Evolutionary conservation across 1,284 basidiomycete species (phyloP).

Genomic region (Thelephora terrestris): DNA sequence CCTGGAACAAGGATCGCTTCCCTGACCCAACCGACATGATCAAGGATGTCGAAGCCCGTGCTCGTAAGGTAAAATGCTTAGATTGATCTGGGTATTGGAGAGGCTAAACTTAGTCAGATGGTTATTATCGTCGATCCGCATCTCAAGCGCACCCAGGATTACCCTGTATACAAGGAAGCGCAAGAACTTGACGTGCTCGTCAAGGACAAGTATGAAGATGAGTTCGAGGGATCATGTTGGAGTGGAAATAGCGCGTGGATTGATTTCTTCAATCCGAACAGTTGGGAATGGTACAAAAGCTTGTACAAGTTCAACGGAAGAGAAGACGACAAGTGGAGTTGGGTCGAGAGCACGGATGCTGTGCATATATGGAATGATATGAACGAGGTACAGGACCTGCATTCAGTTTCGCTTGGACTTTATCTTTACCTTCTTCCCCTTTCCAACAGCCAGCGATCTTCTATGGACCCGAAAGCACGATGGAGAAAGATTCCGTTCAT

Average conservation of each 20-base stretch:
- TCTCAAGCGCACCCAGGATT: constrained; percentile 74
- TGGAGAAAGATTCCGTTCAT: constrained; percentile 91
- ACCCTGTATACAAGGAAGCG: constrained; percentile 83
- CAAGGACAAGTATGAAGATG: constrained; percentile 69
- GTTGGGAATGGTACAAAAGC: constrained; percentile 87
- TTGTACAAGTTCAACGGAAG: constrained; percentile 62
- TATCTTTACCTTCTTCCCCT: background rate
- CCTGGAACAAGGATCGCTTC: constrained; percentile 91
- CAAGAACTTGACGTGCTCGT: constrained; percentile 75
- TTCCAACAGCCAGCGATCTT: constrained; percentile 87
- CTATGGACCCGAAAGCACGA: constrained; percentile 96
- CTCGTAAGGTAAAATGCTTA: constrained; percentile 59
- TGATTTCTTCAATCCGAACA: constrained; percentile 90
- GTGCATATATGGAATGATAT: constrained; percentile 98
- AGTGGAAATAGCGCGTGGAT: constrained; percentile 92
- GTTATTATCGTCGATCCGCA: constrained; percentile 97
- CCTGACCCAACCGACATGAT: constrained; percentile 93
- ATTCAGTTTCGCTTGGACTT: background rate
- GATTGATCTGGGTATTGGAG: background rate
- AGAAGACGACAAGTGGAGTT: constrained; percentile 46
- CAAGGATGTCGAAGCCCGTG: constrained; percentile 75
- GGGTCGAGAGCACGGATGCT: constrained; percentile 69
- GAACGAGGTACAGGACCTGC: constrained; percentile 69
- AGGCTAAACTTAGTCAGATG: constrained; percentile 48
- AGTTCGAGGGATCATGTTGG: constrained; percentile 99